phyloP scores from a whole-genome alignment of 805 yeast genomes.

The Jamesozyma gamospora region DNA sequence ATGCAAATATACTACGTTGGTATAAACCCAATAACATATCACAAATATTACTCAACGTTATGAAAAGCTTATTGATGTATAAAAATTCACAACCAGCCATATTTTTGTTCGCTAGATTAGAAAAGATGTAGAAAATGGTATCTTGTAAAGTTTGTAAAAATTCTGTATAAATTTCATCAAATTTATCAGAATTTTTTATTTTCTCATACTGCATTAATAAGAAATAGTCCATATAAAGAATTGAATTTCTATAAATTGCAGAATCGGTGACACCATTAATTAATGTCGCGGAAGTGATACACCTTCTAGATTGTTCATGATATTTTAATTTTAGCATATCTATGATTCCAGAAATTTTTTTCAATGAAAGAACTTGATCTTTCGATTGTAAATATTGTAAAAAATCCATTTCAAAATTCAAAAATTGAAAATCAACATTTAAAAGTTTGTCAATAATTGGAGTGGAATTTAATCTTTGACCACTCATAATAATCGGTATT shows the following conservation, averaged over 20 bases:
- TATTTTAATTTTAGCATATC: constrained; percentile 14
- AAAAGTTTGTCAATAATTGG: constrained; percentile 21
- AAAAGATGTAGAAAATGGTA: constrained; percentile 24
- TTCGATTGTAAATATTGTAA: constrained; percentile 22
- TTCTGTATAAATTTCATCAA: constrained; percentile 14
- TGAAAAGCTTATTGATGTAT: constrained; percentile 22
- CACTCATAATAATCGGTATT: constrained; percentile 15
- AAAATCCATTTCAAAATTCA: constrained; percentile 18
- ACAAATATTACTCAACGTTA: constrained; percentile 14
- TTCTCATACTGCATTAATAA: constrained; percentile 21
- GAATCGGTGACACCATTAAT: constrained; percentile 22
- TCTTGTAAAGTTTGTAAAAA: constrained; percentile 21
- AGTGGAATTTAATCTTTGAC: constrained; percentile 9
- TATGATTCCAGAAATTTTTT: constrained; percentile 11
- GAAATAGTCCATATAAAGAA: constrained; percentile 17
- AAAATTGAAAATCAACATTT: constrained; percentile 12
- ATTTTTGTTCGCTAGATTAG: constrained; percentile 24
- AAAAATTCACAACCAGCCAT: constrained; percentile 26
- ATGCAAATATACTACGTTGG: constrained; percentile 13
- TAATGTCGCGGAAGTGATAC: constrained; percentile 16
- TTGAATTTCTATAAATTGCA: constrained; percentile 21
- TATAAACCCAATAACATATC: constrained; percentile 20
- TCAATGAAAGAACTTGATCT: constrained; percentile 16
- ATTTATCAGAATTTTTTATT: constrained; percentile 11
- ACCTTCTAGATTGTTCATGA: constrained; percentile 17